A percentile compares a stretch with the other conserved stretches of the same genome.
Conservation (phyloP, 2,329 filamentous ascomycete species). For the Monosporascus sp. region DNA sequence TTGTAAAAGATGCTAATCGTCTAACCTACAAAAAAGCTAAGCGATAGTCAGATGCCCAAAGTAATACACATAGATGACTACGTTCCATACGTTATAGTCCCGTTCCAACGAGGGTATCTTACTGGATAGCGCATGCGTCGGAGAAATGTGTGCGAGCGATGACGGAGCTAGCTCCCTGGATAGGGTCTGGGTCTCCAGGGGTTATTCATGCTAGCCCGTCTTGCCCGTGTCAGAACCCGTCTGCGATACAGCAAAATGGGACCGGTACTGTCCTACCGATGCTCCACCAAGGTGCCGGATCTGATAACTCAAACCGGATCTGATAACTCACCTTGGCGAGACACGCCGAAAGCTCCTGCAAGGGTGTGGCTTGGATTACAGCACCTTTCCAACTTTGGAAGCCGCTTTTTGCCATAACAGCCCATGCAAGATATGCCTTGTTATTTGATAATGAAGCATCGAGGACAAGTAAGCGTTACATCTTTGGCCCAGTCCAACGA, state of each 20-base stretch:
- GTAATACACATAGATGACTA: too few relatives aligned
- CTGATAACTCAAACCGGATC: conserved; percentile 28
- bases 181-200: background rate
- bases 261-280: conserved; percentile 5
- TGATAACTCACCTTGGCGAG: conserved; percentile 20
- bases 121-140: too few relatives aligned
- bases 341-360: conserved; percentile 5
- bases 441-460: too few relatives aligned
- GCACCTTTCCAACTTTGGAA: too few relatives aligned
- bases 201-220: background rate
- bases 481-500: too few relatives aligned
- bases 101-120: background rate
- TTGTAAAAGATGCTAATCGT: too few relatives aligned
- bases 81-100: background rate
- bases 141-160: background rate
- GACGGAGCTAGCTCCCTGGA: background rate
- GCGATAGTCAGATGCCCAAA: too few relatives aligned
- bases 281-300: conserved; percentile 19
- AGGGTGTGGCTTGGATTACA: background rate
- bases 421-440: too few relatives aligned
- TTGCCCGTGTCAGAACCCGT: conserved; percentile 1
- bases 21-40: too few relatives aligned
- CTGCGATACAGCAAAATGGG: conserved; percentile 16
- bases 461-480: too few relatives aligned
- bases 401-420: too few relatives aligned